A percentile compares a stretch with the other conserved stretches of the same genome.
Evolutionary conservation across 2,329 filamentous ascomycete species (phyloP).

Genomic region (Nannizziopsis arthrosporioides): DNA sequence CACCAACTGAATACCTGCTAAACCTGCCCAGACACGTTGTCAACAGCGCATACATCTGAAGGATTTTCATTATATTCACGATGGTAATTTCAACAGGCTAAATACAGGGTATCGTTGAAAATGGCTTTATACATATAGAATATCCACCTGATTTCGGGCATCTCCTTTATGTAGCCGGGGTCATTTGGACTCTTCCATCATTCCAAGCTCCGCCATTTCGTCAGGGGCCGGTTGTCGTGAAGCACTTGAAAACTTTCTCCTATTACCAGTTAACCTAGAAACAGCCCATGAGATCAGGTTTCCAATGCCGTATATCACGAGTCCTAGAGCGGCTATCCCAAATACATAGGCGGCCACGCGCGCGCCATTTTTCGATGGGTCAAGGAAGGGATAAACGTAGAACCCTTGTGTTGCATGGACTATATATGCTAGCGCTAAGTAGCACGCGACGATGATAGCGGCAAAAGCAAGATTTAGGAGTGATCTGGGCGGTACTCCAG

Average conservation of each 20-base stretch:
- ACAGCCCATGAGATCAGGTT: constrained; percentile 2
- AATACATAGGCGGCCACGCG: constrained; percentile 48
- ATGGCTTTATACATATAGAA: no score
- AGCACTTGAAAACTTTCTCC: not conserved
- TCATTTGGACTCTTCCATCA: not conserved
- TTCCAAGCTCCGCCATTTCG: not conserved
- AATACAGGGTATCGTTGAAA: not conserved
- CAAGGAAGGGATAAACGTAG: constrained; percentile 70
- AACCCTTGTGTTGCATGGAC: constrained; percentile 58
- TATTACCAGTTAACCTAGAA: not conserved
- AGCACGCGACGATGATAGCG: constrained; percentile 57
- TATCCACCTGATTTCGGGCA: not conserved
- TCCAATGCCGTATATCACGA: not conserved
- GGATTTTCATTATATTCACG: no score
- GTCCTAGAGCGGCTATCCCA: constrained; percentile 7
- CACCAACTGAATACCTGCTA: no score
- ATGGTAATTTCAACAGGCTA: not conserved
- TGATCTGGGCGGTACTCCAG: constrained; percentile 52
- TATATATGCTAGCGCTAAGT: constrained; percentile 62
- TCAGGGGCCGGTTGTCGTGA: not conserved
- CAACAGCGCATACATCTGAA: no score
- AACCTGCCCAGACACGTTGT: no score
- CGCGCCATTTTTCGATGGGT: constrained; percentile 37
- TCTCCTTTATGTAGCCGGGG: not conserved
- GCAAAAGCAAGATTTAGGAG: constrained; percentile 57